These are phyloP conservation scores for Hypoxylon perforatum DNA, from an alignment of 495 filamentous ascomycete species.

Conservation along the genomic window DNA sequence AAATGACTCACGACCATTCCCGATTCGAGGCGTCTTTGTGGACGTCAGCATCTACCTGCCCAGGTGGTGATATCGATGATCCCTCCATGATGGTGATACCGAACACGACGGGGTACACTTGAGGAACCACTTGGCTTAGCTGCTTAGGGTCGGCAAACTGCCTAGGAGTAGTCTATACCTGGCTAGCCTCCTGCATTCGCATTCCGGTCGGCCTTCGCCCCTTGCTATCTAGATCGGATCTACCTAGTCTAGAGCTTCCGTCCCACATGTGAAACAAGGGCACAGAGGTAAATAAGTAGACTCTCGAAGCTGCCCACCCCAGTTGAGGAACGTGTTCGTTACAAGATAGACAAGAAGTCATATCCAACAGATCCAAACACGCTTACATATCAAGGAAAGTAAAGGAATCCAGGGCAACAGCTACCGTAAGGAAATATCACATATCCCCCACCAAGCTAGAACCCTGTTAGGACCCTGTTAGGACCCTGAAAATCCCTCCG, in stretches of 20 bases:
- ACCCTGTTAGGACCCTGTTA: conserved; percentile 14
- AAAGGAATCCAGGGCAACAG: too few relatives aligned
- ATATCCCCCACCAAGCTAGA: neutral
- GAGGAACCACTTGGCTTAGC: too few relatives aligned
- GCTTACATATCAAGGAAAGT: too few relatives aligned
- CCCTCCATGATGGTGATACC: conserved; percentile 3
- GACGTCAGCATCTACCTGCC: conserved; percentile 2
- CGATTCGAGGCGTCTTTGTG: conserved; percentile 9
- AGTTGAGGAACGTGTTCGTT: too few relatives aligned
- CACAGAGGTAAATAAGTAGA: too few relatives aligned
- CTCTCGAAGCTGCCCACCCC: too few relatives aligned
- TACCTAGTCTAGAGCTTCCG: neutral
- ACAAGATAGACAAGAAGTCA: too few relatives aligned
- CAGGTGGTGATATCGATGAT: conserved; percentile 1
- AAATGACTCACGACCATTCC: conserved; percentile 18
- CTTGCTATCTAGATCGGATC: conserved; percentile 27
- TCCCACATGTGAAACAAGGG: too few relatives aligned
- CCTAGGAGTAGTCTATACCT: neutral
- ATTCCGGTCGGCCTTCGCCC: neutral
- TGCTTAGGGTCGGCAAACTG: conserved; percentile 6
- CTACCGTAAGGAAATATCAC: too few relatives aligned
- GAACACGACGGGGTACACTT: conserved; percentile 2
- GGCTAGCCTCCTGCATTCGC: too few relatives aligned
- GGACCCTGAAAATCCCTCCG: conserved; percentile 42
- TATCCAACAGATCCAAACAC: too few relatives aligned